Conservation (phyloP, 345 rosid genomes). For the Theobroma cacao region DNA sequence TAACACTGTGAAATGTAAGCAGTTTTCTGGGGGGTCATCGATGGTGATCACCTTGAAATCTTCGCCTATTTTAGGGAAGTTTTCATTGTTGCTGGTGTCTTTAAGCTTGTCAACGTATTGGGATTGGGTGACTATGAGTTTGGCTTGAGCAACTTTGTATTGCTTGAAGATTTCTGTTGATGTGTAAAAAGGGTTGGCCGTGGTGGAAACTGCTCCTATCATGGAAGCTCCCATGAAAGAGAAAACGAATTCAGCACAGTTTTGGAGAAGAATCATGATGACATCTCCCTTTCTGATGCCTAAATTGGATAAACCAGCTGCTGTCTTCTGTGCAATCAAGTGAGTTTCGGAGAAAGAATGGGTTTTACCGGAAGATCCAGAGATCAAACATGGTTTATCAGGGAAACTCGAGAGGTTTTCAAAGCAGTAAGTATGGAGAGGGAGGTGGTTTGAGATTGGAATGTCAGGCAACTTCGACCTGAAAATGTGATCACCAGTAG, state of each 20-base stretch:
- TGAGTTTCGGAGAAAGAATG: slow-evolving; percentile 54
- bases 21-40: slow-evolving; percentile 63
- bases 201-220: slow-evolving; percentile 76
- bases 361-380: slow-evolving; percentile 47
- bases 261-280: slow-evolving; percentile 83
- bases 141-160: slow-evolving; percentile 40
- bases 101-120: slow-evolving; percentile 60
- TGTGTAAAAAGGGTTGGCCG: slow-evolving; percentile 91
- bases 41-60: slow-evolving; percentile 53
- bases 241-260: slow-evolving; percentile 79
- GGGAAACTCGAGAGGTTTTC: slow-evolving; percentile 36
- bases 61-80: slow-evolving; percentile 27
- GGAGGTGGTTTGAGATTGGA: slow-evolving; percentile 61
- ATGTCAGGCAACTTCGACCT: slow-evolving; percentile 80
- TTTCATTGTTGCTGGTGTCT: slow-evolving; percentile 1
- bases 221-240: slow-evolving; percentile 88
- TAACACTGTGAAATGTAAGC: slow-evolving; percentile 57
- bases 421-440: slow-evolving; percentile 80
- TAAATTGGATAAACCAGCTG: slow-evolving; percentile 54
- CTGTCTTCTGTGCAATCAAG: slow-evolving; percentile 43
- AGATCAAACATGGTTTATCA: slow-evolving; percentile 62
- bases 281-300: slow-evolving; percentile 75
- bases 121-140: slow-evolving; percentile 69
- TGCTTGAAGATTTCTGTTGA: slow-evolving; percentile 69
- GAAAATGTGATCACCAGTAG: slow-evolving; percentile 33